Percentiles rank a stretch among this genome's conserved stretches.
phyloP scores from a whole-genome alignment of 305 asterid genomes.

The Fraxinus sp. region DNA sequence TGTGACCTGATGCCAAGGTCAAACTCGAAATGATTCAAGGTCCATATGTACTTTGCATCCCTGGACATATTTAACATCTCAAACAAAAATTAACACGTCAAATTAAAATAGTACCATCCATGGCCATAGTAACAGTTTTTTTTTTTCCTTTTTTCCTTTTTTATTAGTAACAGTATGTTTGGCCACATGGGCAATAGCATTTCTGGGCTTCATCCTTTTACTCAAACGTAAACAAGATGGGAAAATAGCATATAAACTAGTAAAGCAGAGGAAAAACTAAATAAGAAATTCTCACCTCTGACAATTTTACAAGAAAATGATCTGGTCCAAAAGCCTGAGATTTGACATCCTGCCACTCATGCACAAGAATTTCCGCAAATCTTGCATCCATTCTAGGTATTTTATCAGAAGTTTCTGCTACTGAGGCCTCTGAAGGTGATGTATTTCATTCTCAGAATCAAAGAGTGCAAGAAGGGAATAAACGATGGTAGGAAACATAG shows the following conservation, averaged over 20 bases:
- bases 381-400: constrained; percentile 86
- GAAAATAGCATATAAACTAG: background rate
- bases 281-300: constrained; percentile 51
- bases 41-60: background rate
- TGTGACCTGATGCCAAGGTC: too few relatives aligned
- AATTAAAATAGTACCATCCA: background rate
- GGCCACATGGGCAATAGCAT: background rate
- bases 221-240: background rate
- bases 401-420: constrained; percentile 51
- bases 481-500: constrained; percentile 20
- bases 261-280: background rate
- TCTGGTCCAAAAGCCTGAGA: constrained; percentile 92
- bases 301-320: constrained; percentile 58
- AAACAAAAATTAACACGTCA: background rate
- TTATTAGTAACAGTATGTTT: background rate
- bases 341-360: constrained; percentile 83
- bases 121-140: background rate
- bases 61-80: background rate
- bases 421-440: constrained; percentile 43
- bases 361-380: constrained; percentile 76
- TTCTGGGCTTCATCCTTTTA: background rate
- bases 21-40: background rate
- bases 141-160: too few relatives aligned
- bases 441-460: constrained; percentile 16
- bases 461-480: constrained; percentile 20